Conservation (phyloP, 2,329 filamentous ascomycete genomes). For the Mycosphaerella sp. region DNA sequence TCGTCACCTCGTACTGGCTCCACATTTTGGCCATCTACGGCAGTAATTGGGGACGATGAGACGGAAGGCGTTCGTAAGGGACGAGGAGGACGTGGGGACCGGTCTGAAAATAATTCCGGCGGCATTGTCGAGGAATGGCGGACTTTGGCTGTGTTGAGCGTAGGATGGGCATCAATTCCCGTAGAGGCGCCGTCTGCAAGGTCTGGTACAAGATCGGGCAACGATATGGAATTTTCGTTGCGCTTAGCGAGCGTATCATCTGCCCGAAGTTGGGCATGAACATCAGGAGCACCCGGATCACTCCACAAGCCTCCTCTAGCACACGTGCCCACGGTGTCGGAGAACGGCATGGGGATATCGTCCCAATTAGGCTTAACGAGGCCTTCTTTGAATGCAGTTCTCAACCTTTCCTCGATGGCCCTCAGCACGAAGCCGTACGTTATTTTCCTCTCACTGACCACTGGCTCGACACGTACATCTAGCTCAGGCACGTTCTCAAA, state of each 20-base stretch:
- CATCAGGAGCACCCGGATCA: conserved; percentile 35
- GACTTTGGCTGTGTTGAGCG: conserved; percentile 7
- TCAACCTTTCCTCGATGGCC: conserved; percentile 90
- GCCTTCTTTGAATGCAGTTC: conserved; percentile 88
- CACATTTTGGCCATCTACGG: conserved; percentile 27
- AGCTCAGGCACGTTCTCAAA: conserved; percentile 93
- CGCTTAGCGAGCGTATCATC: conserved; percentile 9
- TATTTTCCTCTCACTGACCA: conserved; percentile 91
- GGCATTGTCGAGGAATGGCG: conserved; percentile 15
- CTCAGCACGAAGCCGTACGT: conserved; percentile 88
- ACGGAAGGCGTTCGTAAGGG: conserved; percentile 29
- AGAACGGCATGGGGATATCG: conserved; percentile 69
- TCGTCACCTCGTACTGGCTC: conserved; percentile 25
- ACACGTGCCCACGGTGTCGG: conserved; percentile 67
- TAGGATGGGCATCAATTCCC: conserved; percentile 21
- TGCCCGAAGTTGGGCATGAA: not conserved
- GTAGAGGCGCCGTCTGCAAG: conserved; percentile 15
- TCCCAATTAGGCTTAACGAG: conserved; percentile 94
- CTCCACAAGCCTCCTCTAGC: conserved; percentile 83
- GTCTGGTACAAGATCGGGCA: conserved; percentile 19
- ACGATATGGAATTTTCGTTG: conserved; percentile 25
- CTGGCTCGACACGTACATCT: conserved; percentile 88
- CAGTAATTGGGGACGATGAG: conserved; percentile 24
- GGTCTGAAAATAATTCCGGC: conserved; percentile 6
- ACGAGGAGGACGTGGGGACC: conserved; percentile 12